Base-by-base conservation (phyloP, 192 early-diverging fungal genomes). In the Coemansia nantahalensis region DNA sequence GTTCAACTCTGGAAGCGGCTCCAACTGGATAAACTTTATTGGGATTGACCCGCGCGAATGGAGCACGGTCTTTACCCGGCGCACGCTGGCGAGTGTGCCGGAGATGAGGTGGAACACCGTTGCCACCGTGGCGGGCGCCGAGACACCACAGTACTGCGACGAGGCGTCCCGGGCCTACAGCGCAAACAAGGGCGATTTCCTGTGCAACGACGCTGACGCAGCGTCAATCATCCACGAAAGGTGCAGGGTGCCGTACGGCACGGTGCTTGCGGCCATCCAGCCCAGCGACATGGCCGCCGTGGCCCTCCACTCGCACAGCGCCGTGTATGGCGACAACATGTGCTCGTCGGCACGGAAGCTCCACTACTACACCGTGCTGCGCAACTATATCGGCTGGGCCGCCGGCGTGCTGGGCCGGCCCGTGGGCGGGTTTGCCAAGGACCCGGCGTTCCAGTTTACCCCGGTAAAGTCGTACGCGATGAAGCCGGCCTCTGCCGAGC, bases 331-430 rank as follows among this genome's bases (percentile, higher is more conserved):
- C 37, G 36, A 52, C 5, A 65, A 23, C 40, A 45, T 73, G 58
- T 73, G 69, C 38, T 65, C 69, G 1, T 13, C 43, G 5, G 28
- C 57, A 14, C 50, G 54, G 5, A 61, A 65, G 30, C 57, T 65
- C 2, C 69, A 73, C 35, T 73, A 73, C 53, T 73, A 73, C 17
- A 73, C 62, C 0, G 7, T 73, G 15, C 24, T 73, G 19, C 62
- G 68, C 31, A 72, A 72, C 35, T 72, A 72, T n/a, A 46, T 64
- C 39, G 55, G 61, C 15, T 72, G 68, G 68, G 68, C 56, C 8
- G 55, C 68, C 0, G 48, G 35, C 5, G 41, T 45, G 0, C 23
- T 72, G 30, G 51, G 48, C n/a, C 56, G 68, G 1, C 19, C 61
- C 11, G 41, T 72, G 17, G 68, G 68, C 15, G 62, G 62, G 10